phyloP scores from a whole-genome alignment of 371 early-diverging fungal species.

The Parasitella parasitica region DNA sequence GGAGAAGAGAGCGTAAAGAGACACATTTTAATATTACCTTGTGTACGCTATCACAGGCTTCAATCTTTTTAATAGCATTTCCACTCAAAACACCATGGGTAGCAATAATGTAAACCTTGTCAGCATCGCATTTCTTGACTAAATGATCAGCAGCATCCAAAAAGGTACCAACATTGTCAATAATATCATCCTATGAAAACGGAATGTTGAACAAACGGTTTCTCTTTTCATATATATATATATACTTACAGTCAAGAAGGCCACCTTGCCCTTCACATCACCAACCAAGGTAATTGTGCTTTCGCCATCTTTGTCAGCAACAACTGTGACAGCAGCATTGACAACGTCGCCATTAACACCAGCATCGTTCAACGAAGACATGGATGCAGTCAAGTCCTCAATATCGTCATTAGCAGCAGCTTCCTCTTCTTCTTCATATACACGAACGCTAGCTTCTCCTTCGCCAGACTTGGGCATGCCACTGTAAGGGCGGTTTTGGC shows the following conservation, averaged over 20 bases:
- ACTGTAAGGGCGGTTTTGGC: conserved; percentile 51
- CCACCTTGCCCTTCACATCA: conserved; percentile 87
- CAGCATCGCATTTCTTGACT: conserved; percentile 82
- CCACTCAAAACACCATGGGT: conserved; percentile 94
- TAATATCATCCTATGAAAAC: conserved; percentile 79
- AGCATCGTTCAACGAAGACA: conserved; percentile 46
- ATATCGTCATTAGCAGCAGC: conserved; percentile 23
- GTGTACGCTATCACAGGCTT: conserved; percentile 81
- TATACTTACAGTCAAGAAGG: conserved; percentile 77
- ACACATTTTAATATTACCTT: conserved; percentile 58
- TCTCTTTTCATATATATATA: neutral
- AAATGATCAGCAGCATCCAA: conserved; percentile 90
- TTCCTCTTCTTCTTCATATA: conserved; percentile 41
- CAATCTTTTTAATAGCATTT: conserved; percentile 81
- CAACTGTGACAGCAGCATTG: conserved; percentile 52
- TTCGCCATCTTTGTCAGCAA: conserved; percentile 56
- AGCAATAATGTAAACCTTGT: conserved; percentile 87
- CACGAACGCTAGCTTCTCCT: conserved; percentile 30
- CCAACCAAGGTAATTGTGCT: conserved; percentile 85
- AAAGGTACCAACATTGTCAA: conserved; percentile 86
- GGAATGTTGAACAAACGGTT: no score
- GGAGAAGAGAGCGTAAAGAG: neutral
- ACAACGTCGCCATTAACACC: conserved; percentile 41
- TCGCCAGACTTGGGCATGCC: conserved; percentile 52
- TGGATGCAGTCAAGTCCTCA: conserved; percentile 41